A percentile compares a stretch with the other conserved stretches of the same genome.
These are phyloP conservation scores for Didymella glomerata DNA, from an alignment of 2,329 filamentous ascomycete genomes.

Conservation along the genomic window DNA sequence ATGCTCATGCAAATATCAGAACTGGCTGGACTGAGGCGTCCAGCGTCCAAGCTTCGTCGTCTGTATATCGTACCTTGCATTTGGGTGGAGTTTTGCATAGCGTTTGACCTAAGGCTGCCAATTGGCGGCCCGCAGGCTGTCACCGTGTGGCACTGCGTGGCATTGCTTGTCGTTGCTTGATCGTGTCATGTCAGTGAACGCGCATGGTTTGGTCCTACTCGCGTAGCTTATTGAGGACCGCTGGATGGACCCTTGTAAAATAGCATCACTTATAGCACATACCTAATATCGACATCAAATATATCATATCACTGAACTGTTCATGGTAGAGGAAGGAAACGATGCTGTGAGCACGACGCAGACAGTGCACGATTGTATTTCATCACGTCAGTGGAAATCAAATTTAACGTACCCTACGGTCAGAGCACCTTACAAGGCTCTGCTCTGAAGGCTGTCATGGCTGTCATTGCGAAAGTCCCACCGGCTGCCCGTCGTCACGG, in stretches of 20 bases:
- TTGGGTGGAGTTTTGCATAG: conserved; percentile 32
- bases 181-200: conserved; percentile 11
- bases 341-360: not conserved
- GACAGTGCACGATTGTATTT: not conserved
- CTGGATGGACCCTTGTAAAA: conserved; percentile 31
- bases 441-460: not conserved
- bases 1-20: conserved; percentile 68
- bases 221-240: conserved; percentile 15
- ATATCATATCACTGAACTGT: not conserved
- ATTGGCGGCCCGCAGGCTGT: conserved; percentile 17
- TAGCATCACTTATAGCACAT: conserved; percentile 21
- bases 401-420: too few relatives aligned
- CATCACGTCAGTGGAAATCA: not conserved
- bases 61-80: conserved; percentile 20
- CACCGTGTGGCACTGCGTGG: conserved; percentile 17
- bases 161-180: conserved; percentile 21
- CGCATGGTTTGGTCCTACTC: conserved; percentile 10
- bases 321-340: not conserved
- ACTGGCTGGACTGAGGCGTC: conserved; percentile 52
- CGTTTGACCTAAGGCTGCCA: conserved; percentile 23
- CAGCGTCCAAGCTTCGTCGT: conserved; percentile 17
- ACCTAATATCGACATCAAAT: conserved; percentile 26
- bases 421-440: not conserved
- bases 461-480: not conserved
- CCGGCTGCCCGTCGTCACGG: not conserved